Base-by-base conservation (phyloP, 441 rosid species). In the Daphne laureola region DNA sequence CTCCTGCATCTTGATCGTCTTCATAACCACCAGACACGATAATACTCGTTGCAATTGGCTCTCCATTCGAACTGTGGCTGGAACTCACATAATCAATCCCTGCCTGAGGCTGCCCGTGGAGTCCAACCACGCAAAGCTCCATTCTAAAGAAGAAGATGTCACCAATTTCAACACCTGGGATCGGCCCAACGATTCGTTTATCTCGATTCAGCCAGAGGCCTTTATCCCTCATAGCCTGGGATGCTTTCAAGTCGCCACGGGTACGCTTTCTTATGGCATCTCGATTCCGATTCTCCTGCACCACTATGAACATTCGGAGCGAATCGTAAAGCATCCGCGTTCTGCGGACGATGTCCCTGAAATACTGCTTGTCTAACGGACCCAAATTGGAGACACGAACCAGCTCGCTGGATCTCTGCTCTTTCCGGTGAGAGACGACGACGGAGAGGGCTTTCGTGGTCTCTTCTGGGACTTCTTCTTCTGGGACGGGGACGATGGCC, bases 91-190 rank as follows among this genome's bases (percentile, higher is more conserved):
- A 31, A 31, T 89, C 97, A 15, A 89, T 92, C 5, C 96, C 98
- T 0, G 96, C 98, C 64, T 92, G 98, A 3, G 70, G 57, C 51
- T 81, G 95, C 0, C 87, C 85, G 41, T 92, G 98, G 4, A 92
- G 63, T 0, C 98, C 97, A 2, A 89, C 67, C 18, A 86, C 79
- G 27, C 86, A 75, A 46, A 92, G 38, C 54, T 92, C 96, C 80
- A 81, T 72, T 13, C 92, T 50, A 53, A 79, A 86, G 8, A 84
- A 73, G 79, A 84, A 92, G 5, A 79, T 3, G 50, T 89, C 98
- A 12, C 98, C 96, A 13, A 89, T 61, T 58, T 78, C 66, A 36
- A 88, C 65, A 0, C 97, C 96, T 0, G 97, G 84, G 8, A 89
- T 70, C 4, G 96, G 26, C 46, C 98, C 98, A 8, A 92, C 88